Evolutionary conservation across 2,329 filamentous ascomycete genomes (phyloP).

Genomic region (Neurospora sp.): DNA sequence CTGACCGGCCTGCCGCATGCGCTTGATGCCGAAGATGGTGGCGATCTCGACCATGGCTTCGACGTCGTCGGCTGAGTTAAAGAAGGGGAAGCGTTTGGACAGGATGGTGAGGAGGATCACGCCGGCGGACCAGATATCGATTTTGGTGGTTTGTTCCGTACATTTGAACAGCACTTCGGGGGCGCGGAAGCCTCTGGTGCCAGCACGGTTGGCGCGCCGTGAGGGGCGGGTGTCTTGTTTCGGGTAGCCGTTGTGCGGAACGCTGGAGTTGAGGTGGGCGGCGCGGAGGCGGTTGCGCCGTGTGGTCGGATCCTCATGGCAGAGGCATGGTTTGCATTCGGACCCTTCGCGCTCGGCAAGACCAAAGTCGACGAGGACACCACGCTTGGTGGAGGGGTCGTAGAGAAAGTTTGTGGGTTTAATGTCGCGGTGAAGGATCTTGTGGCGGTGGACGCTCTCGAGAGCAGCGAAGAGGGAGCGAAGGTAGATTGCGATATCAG

Average conservation of each 20-base stretch:
- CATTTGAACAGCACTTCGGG: conserved; percentile 97
- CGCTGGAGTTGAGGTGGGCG: conserved; percentile 47
- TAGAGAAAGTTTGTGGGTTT: conserved; percentile 98
- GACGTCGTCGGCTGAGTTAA: conserved; percentile 96
- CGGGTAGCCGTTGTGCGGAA: conserved; percentile 61
- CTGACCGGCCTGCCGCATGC: conserved; percentile 74
- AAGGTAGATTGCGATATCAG: conserved; percentile 85
- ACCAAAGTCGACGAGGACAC: conserved; percentile 98
- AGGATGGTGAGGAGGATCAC: conserved; percentile 96
- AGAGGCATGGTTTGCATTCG: conserved; percentile 74
- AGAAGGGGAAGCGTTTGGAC: conserved; percentile 89
- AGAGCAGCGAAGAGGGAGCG: conserved; percentile 80
- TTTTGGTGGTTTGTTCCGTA: conserved; percentile 84
- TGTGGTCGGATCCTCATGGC: conserved; percentile 53
- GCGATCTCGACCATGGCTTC: conserved; percentile 97
- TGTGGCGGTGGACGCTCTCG: conserved; percentile 68
- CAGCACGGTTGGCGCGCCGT: conserved; percentile 84
- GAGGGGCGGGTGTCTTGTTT: conserved; percentile 84
- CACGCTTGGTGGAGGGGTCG: conserved; percentile 67
- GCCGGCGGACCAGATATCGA: conserved; percentile 94
- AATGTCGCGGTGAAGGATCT: conserved; percentile 89
- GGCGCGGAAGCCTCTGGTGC: conserved; percentile 89
- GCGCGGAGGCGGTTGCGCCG: conserved; percentile 50
- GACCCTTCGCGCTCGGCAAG: conserved; percentile 76
- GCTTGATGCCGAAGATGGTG: conserved; percentile 78